Evolutionary conservation across 352 stramenopile genomes (phyloP).

Genomic region (Globisporangium mamillatum): DNA sequence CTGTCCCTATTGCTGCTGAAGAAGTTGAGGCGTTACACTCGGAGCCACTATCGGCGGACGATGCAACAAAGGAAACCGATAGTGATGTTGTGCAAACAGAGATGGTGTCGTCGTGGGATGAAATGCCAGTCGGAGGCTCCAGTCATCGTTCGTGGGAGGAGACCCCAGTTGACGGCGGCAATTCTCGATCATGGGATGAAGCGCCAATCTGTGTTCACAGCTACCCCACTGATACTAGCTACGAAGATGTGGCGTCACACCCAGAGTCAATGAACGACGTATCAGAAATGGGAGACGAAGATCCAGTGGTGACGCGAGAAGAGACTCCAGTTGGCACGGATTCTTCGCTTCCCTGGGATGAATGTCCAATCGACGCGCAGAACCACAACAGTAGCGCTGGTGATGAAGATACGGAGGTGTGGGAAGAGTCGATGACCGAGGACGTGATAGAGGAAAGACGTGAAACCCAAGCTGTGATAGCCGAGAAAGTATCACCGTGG

Average conservation of each 20-base stretch:
- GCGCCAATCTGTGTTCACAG: constrained; percentile 1
- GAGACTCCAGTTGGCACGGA: neutral
- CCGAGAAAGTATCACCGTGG: neutral
- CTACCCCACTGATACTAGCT: too few relatives aligned
- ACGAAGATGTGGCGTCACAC: neutral
- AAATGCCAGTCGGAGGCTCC: constrained; percentile 6
- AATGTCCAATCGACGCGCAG: neutral
- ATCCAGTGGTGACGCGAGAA: neutral
- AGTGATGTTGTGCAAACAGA: neutral
- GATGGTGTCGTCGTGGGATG: neutral
- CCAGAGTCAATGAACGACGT: neutral
- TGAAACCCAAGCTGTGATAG: neutral
- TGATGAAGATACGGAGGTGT: neutral
- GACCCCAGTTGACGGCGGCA: neutral
- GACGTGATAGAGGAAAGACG: neutral
- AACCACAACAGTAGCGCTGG: neutral
- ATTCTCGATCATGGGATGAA: constrained; percentile 7
- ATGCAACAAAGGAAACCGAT: neutral
- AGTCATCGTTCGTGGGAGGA: constrained; percentile 2
- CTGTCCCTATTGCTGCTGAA: neutral
- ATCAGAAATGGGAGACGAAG: neutral
- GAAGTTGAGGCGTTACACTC: neutral
- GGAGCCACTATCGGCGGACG: neutral
- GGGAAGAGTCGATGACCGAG: neutral
- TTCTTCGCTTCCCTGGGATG: neutral